Conservation (phyloP, 2,329 filamentous ascomycete genomes). For the Ceratocystiopsis brevicomis region DNA sequence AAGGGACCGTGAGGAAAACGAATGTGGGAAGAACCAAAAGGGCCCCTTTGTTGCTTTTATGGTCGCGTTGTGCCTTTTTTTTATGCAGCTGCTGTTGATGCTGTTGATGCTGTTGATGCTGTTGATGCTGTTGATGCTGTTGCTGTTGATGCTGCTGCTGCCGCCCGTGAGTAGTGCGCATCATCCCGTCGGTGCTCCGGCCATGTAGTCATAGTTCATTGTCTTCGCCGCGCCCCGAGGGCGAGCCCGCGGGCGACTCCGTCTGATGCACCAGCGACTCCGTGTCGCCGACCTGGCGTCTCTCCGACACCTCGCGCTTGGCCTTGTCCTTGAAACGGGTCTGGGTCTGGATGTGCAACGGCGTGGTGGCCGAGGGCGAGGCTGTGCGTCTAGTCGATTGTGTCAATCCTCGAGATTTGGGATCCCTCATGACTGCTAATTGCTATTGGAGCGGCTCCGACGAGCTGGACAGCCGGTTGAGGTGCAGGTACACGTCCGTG, state of each 20-base stretch:
- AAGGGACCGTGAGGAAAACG: conserved; percentile 3
- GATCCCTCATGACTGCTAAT: conserved; percentile 76
- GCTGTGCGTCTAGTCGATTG: neutral
- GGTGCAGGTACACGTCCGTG: conserved; percentile 93
- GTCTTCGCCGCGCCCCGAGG: conserved; percentile 13
- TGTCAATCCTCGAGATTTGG: conserved; percentile 48
- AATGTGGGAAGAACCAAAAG: conserved; percentile 2
- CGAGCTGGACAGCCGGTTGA: conserved; percentile 86
- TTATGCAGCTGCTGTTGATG: neutral
- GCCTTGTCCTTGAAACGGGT: conserved; percentile 42
- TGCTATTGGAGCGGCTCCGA: conserved; percentile 93
- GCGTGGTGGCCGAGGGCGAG: conserved; percentile 11
- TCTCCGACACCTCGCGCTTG: conserved; percentile 55
- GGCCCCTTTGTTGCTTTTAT: neutral
- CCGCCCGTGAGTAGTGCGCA: too few relatives aligned
- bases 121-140: neutral
- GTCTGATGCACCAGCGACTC: conserved; percentile 51
- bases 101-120: neutral
- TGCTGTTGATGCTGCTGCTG: too few relatives aligned
- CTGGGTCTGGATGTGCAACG: conserved; percentile 38
- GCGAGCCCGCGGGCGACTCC: conserved; percentile 9
- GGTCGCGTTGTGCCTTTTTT: neutral
- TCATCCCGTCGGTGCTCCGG: neutral
- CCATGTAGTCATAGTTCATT: conserved; percentile 17
- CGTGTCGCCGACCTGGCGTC: conserved; percentile 78